These are phyloP conservation scores for Taiozyma onychis DNA, from an alignment of 1,139 yeast genomes.

Conservation along the genomic window DNA sequence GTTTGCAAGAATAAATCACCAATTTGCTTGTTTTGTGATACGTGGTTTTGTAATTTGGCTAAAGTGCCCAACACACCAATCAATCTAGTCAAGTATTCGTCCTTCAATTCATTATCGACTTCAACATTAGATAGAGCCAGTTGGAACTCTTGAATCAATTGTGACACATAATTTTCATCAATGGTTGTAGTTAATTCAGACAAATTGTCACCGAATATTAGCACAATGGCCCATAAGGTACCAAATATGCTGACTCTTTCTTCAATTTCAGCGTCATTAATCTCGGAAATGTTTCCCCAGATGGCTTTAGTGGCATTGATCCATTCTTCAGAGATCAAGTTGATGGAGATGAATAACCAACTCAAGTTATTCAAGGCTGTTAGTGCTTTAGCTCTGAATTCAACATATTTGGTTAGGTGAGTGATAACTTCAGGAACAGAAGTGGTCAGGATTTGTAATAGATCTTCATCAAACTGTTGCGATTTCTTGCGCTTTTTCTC, in stretches of 20 bases:
- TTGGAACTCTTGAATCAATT: conserved; percentile 22
- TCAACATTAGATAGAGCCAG: conserved; percentile 11
- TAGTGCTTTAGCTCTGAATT: conserved; percentile 48
- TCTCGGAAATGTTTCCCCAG: conserved; percentile 33
- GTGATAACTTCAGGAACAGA: conserved; percentile 37
- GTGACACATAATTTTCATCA: conserved; percentile 16
- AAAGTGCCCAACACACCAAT: conserved; percentile 52
- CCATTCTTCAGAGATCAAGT: conserved; percentile 27
- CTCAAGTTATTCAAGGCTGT: conserved; percentile 65
- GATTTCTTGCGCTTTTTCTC: conserved; percentile 12
- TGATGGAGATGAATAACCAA: conserved; percentile 42
- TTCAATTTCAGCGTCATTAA: conserved; percentile 29
- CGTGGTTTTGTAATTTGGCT: conserved; percentile 44
- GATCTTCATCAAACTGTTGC: conserved; percentile 22
- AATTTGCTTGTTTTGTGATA: conserved; percentile 40
- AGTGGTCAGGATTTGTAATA: conserved; percentile 28
- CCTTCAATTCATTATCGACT: conserved; percentile 16
- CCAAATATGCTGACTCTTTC: conserved; percentile 47
- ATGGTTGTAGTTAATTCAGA: conserved; percentile 9
- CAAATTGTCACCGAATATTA: conserved; percentile 36
- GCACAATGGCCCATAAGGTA: conserved; percentile 55
- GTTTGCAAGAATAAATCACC: conserved; percentile 41
- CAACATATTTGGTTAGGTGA: conserved; percentile 34
- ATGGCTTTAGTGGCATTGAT: conserved; percentile 27
- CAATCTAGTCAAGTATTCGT: conserved; percentile 18